These are phyloP conservation scores for Microcera coccophila DNA, from an alignment of 2,329 filamentous ascomycete genomes.

Conservation along the genomic window DNA sequence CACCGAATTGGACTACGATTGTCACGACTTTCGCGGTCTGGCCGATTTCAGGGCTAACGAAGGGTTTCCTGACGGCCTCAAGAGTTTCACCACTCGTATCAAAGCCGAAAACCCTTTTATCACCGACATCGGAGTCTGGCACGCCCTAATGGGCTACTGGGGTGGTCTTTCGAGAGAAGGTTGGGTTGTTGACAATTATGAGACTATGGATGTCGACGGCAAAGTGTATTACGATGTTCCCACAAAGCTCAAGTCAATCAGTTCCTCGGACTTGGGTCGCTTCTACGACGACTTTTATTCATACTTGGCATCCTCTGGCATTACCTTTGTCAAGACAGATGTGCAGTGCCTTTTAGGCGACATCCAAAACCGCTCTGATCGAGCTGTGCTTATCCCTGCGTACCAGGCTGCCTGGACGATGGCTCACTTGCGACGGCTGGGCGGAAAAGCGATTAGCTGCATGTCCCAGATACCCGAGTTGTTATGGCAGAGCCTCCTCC, in stretches of 20 bases:
- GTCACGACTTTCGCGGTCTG: slow-evolving; percentile 53
- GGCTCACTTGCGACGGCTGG: slow-evolving; percentile 68
- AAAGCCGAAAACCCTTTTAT: slow-evolving; percentile 65
- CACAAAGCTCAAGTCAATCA: slow-evolving; percentile 50
- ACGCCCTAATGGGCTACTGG: slow-evolving; percentile 80
- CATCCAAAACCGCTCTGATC: slow-evolving; percentile 60
- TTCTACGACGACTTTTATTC: slow-evolving; percentile 85
- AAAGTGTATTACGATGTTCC: slow-evolving; percentile 31
- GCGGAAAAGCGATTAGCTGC: slow-evolving; percentile 72
- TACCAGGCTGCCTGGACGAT: slow-evolving; percentile 81
- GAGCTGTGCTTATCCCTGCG: slow-evolving; percentile 60
- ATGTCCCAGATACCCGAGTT: slow-evolving; percentile 82
- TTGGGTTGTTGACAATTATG: slow-evolving; percentile 68
- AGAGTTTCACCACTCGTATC: slow-evolving; percentile 62
- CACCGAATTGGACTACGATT: slow-evolving; percentile 38
- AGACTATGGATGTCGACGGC: slow-evolving; percentile 52
- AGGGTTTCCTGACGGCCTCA: slow-evolving; percentile 72
- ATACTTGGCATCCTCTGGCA: slow-evolving; percentile 65
- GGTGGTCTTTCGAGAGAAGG: slow-evolving; percentile 71
- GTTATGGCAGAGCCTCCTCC: slow-evolving; percentile 74
- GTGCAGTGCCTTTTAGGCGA: slow-evolving; percentile 79
- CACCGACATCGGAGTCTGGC: slow-evolving; percentile 81
- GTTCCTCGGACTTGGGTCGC: slow-evolving; percentile 62
- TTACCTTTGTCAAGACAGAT: slow-evolving; percentile 83
- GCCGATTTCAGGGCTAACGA: slow-evolving; percentile 76